These are phyloP conservation scores for Xylariaceae sp. DNA, from an alignment of 2,329 filamentous ascomycete genomes.

Conservation along the genomic window DNA sequence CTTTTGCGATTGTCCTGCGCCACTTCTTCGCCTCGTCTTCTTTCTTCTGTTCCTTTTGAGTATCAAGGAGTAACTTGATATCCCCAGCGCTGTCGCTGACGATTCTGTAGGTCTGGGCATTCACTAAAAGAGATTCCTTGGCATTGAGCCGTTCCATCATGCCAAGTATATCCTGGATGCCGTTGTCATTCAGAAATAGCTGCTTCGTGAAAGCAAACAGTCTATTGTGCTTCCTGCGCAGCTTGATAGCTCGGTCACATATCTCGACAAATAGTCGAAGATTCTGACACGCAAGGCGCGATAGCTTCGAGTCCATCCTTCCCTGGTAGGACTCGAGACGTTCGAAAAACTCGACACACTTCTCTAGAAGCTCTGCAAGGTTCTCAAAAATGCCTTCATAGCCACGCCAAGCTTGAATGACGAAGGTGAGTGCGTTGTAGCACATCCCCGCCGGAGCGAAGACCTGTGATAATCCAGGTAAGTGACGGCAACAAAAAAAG, in stretches of 20 bases:
- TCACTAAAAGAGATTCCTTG: slow-evolving; percentile 39
- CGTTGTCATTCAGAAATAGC: slow-evolving; percentile 41
- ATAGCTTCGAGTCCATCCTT: slow-evolving; percentile 38
- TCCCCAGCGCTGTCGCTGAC: slow-evolving; percentile 38
- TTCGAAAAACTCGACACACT: slow-evolving; percentile 40
- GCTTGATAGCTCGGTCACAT: slow-evolving; percentile 37
- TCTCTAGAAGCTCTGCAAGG: slow-evolving; percentile 37
- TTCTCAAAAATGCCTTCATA: slow-evolving; percentile 41
- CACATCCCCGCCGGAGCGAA: slow-evolving; percentile 40
- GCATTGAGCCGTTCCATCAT: slow-evolving; percentile 39
- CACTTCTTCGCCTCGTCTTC: slow-evolving; percentile 38
- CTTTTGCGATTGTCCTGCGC: slow-evolving; percentile 34
- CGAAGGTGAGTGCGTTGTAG: slow-evolving; percentile 42
- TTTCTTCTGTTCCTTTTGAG: slow-evolving; percentile 36
- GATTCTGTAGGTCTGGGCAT: slow-evolving; percentile 39
- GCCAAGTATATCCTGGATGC: slow-evolving; percentile 36
- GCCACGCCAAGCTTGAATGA: slow-evolving; percentile 40
- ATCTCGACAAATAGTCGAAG: slow-evolving; percentile 41
- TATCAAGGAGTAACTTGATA: slow-evolving; percentile 34
- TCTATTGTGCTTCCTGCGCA: slow-evolving; percentile 35
- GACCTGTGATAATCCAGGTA: slow-evolving; percentile 24
- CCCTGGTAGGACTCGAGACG: slow-evolving; percentile 38
- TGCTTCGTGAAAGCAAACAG: slow-evolving; percentile 38
- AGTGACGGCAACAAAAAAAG: background rate
- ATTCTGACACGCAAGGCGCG: slow-evolving; percentile 39